Evolutionary conservation across 768 basidiomycete species (phyloP).

Genomic region (Serendipita indica): DNA sequence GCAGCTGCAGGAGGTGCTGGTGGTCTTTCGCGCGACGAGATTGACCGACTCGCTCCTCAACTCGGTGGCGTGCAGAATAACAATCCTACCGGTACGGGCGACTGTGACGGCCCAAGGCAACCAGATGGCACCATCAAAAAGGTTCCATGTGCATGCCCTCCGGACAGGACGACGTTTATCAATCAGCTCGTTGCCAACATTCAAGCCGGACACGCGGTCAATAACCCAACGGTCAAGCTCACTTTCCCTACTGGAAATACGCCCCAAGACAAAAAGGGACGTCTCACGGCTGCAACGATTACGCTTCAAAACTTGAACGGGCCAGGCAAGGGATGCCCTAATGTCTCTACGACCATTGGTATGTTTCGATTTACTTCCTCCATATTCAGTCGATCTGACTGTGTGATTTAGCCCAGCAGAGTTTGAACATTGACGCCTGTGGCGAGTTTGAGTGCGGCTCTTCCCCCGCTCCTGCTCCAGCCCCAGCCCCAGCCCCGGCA

Average conservation of each 20-base stretch:
- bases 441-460: neutral
- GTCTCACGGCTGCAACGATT: conserved; percentile 43
- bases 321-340: conserved; percentile 52
- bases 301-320: conserved; percentile 64
- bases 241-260: conserved; percentile 51
- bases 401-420: too few relatives aligned
- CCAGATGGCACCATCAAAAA: neutral
- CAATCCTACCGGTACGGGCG: conserved; percentile 41
- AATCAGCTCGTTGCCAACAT: conserved; percentile 30
- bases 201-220: conserved; percentile 44
- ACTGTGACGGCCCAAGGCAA: neutral
- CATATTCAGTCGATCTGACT: too few relatives aligned
- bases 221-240: conserved; percentile 45
- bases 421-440: conserved; percentile 11
- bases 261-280: conserved; percentile 35
- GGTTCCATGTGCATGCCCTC: neutral
- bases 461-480: neutral
- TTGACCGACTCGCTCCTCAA: conserved; percentile 33
- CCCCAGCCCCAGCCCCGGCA: too few relatives aligned
- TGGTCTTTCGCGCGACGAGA: neutral
- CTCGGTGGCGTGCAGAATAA: conserved; percentile 40
- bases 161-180: neutral
- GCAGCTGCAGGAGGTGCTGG: too few relatives aligned
- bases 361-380: too few relatives aligned
- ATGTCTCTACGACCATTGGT: conserved; percentile 45